Percentiles rank a stretch among this genome's conserved stretches.
phyloP scores from a whole-genome alignment of 495 filamentous ascomycete species.

The Lentithecium fluviatile region DNA sequence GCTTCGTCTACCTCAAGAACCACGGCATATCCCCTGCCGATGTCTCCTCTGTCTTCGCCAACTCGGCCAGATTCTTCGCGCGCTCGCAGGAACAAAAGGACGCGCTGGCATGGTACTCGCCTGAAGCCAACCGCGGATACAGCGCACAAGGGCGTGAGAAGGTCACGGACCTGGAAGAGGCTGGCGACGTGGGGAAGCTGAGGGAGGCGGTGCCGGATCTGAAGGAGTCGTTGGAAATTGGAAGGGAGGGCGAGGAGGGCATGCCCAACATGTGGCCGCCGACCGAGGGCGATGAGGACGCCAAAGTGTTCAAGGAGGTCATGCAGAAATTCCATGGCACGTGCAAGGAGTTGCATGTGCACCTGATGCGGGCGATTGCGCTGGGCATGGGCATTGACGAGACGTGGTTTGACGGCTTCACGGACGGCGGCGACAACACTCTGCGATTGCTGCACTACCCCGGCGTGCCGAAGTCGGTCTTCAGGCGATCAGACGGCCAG shows the following conservation, averaged over 20 bases:
- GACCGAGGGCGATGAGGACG: slow-evolving; percentile 55
- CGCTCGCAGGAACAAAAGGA: slow-evolving; percentile 71
- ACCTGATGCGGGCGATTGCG: slow-evolving; percentile 87
- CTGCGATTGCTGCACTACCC: slow-evolving; percentile 91
- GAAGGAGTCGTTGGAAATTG: slow-evolving; percentile 85
- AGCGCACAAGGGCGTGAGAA: slow-evolving; percentile 75
- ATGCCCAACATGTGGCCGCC: slow-evolving; percentile 81
- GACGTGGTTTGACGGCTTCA: slow-evolving; percentile 74
- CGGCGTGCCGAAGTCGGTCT: slow-evolving; percentile 62
- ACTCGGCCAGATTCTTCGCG: slow-evolving; percentile 74
- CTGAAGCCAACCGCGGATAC: slow-evolving; percentile 60
- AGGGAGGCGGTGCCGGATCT: slow-evolving; percentile 66
- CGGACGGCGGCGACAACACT: slow-evolving; percentile 75
- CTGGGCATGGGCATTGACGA: slow-evolving; percentile 74
- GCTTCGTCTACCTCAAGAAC: slow-evolving; percentile 87
- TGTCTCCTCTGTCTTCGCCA: slow-evolving; percentile 57
- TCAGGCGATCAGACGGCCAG: slow-evolving; percentile 54
- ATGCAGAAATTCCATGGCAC: slow-evolving; percentile 72
- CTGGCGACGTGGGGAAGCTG: slow-evolving; percentile 57
- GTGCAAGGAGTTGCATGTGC: slow-evolving; percentile 71
- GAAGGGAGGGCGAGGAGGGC: slow-evolving; percentile 65
- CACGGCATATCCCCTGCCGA: slow-evolving; percentile 63
- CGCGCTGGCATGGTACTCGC: slow-evolving; percentile 41
- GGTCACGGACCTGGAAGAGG: slow-evolving; percentile 58
- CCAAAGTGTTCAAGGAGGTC: slow-evolving; percentile 62